Conservation (phyloP, 148 eudicot genomes). For the Bassia scoparia region DNA sequence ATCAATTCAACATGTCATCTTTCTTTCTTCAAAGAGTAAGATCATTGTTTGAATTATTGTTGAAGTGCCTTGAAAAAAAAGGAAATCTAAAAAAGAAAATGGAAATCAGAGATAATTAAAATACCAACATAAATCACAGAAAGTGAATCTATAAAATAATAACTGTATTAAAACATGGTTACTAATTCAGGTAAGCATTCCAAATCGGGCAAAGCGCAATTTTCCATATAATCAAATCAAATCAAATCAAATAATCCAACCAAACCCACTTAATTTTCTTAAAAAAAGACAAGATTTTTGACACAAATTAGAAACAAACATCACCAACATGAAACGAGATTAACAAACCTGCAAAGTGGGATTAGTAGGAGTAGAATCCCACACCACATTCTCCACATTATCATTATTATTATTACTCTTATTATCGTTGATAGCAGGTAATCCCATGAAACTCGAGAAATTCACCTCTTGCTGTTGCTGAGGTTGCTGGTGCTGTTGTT, state of each 20-base stretch:
- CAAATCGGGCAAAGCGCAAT: constrained; percentile 5
- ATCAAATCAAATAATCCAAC: too few species aligned
- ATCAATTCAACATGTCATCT: neutral
- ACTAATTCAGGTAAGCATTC: constrained; percentile 8
- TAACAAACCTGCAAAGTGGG: constrained; percentile 19
- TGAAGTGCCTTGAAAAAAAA: too few species aligned
- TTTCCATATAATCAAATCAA: neutral
- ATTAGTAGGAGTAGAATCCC: constrained; percentile 22
- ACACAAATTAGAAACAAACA: neutral
- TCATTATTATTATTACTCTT: neutral
- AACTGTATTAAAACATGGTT: neutral
- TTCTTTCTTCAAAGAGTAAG: neutral
- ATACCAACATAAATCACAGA: neutral
- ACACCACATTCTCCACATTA: constrained; percentile 8
- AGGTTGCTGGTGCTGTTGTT: constrained; percentile 4
- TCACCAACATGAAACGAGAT: neutral
- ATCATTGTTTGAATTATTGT: too few species aligned
- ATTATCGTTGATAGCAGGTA: neutral
- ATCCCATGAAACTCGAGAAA: constrained; percentile 10
- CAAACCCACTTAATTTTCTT: neutral
- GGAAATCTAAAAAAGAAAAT: too few species aligned
- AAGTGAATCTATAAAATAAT: neutral
- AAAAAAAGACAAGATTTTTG: too few species aligned
- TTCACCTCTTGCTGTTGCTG: neutral
- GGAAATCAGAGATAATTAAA: too few species aligned